A percentile compares a stretch with the other conserved stretches of the same genome.
Evolutionary conservation across 169 alveolate genomes (phyloP).

Genomic region (Cryptosporidium ryanae): DNA sequence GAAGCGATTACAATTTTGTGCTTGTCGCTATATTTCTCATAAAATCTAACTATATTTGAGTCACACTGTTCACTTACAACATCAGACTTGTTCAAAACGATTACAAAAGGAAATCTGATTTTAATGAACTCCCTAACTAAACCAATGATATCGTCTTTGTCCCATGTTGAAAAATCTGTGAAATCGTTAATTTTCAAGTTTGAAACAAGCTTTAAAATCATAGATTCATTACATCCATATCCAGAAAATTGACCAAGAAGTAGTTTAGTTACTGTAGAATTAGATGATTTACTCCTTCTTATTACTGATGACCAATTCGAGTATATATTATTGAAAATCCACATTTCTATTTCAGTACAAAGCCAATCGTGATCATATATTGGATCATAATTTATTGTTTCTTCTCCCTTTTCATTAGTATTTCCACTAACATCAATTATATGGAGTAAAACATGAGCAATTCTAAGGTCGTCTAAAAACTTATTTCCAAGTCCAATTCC

Average conservation of each 20-base stretch:
- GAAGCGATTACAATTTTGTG: constrained; percentile 56
- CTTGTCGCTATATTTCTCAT: constrained; percentile 37
- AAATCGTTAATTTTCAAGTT: constrained; percentile 76
- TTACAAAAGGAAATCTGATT: constrained; percentile 80
- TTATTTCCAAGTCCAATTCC: constrained; percentile 82
- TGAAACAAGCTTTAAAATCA: constrained; percentile 61
- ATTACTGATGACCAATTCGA: constrained; percentile 80
- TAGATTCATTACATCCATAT: constrained; percentile 77
- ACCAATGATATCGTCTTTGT: constrained; percentile 52
- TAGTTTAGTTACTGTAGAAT: constrained; percentile 73
- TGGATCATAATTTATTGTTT: constrained; percentile 82
- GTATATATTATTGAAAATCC: constrained; percentile 83
- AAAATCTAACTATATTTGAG: constrained; percentile 44
- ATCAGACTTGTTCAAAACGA: constrained; percentile 82
- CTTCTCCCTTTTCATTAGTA: constrained; percentile 85
- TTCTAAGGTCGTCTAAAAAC: constrained; percentile 79
- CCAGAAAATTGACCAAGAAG: constrained; percentile 79
- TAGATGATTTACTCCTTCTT: constrained; percentile 76
- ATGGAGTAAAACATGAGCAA: constrained; percentile 79
- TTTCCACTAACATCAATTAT: constrained; percentile 81
- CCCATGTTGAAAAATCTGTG: constrained; percentile 77
- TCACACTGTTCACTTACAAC: constrained; percentile 71
- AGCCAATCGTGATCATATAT: constrained; percentile 84
- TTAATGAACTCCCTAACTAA: constrained; percentile 76
- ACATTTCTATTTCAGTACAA: constrained; percentile 81